These are phyloP conservation scores for Skeletonema potamos DNA, from an alignment of 108 stramenopile species.

Conservation along the genomic window DNA sequence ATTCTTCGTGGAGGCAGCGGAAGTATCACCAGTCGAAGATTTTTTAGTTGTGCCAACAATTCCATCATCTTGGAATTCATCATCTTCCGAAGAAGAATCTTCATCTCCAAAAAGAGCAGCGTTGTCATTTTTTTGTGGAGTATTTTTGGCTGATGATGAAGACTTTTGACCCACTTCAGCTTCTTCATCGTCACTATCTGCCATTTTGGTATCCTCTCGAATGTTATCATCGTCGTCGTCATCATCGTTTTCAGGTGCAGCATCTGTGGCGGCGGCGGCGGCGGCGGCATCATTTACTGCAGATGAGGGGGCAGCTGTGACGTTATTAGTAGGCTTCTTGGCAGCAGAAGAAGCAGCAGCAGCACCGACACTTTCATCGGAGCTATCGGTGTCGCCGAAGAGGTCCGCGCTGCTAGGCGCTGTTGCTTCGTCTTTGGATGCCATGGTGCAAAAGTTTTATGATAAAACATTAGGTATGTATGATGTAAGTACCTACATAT, in stretches of 20 bases:
- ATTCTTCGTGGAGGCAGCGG: neutral
- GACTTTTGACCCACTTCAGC: constrained; percentile 28
- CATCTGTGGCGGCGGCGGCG: neutral
- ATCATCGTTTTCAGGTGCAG: neutral
- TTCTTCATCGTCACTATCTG: constrained; percentile 40
- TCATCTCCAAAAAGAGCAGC: constrained; percentile 33
- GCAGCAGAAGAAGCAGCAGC: neutral
- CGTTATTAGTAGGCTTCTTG: neutral
- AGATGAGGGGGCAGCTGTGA: too few relatives aligned
- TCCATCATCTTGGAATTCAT: constrained; percentile 35
- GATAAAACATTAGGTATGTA: too few relatives aligned
- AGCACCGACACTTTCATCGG: constrained; percentile 21
- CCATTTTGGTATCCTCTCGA: constrained; percentile 28
- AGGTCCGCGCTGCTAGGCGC: constrained; percentile 13
- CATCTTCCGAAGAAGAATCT: constrained; percentile 40
- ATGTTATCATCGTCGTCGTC: neutral
- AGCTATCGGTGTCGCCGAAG: constrained; percentile 33
- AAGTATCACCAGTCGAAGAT: too few relatives aligned
- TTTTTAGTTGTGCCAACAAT: constrained; percentile 22
- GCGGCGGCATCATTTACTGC: neutral
- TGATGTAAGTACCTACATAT: too few relatives aligned
- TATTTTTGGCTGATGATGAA: neutral
- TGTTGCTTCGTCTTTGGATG: constrained; percentile 8
- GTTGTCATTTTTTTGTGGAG: neutral
- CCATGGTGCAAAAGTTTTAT: too few relatives aligned